A percentile compares a stretch with the other conserved stretches of the same genome.
These are phyloP conservation scores for Polyporus tsugae DNA, from an alignment of 1,284 basidiomycete species.

Conservation along the genomic window DNA sequence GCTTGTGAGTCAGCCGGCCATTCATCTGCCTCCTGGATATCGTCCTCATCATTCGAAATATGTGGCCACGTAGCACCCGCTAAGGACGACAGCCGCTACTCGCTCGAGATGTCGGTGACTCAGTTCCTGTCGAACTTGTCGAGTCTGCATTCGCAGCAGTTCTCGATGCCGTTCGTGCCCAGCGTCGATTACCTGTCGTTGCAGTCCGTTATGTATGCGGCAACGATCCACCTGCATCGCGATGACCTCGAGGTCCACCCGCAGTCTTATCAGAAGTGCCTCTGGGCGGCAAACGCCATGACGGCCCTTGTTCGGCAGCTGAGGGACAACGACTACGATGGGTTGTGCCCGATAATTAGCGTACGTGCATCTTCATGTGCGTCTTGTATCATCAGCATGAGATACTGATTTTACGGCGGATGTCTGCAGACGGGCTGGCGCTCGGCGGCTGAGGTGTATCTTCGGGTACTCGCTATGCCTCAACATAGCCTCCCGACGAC, in stretches of 20 bases:
- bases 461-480: conserved; percentile 42
- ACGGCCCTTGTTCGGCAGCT: conserved; percentile 56
- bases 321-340: conserved; percentile 56
- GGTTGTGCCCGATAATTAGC: conserved; percentile 58
- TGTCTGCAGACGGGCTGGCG: conserved; percentile 49
- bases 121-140: conserved; percentile 53
- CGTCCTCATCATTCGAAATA: conserved; percentile 5
- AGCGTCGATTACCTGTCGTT: conserved; percentile 55
- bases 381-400: not conserved
- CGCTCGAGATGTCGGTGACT: conserved; percentile 52
- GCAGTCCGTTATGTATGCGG: conserved; percentile 58
- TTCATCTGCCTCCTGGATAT: not conserved
- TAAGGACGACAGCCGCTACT: conserved; percentile 44
- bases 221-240: conserved; percentile 58
- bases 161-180: conserved; percentile 38
- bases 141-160: conserved; percentile 44
- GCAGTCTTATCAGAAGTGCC: conserved; percentile 45
- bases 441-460: conserved; percentile 48
- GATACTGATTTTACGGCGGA: conserved; percentile 20
- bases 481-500: conserved; percentile 35
- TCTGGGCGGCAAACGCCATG: conserved; percentile 54
- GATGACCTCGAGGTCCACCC: conserved; percentile 45
- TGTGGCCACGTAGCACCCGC: conserved; percentile 28
- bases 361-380: conserved; percentile 38
- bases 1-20: conserved; percentile 44